Percentiles rank a stretch among this genome's conserved stretches.
phyloP scores from a whole-genome alignment of 169 alveolate species.

The Plasmodium ovale region DNA sequence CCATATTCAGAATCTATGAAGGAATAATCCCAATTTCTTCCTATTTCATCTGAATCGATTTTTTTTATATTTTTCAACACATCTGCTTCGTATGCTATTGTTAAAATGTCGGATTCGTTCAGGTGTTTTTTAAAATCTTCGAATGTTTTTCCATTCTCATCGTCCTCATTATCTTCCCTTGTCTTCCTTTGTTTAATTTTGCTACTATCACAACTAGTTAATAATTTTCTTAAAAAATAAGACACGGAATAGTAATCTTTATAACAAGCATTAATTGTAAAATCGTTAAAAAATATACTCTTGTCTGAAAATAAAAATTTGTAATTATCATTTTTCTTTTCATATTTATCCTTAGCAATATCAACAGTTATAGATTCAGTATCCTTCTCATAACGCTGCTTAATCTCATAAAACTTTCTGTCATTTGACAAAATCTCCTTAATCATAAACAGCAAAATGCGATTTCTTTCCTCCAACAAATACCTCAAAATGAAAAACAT shows the following conservation, averaged over 20 bases:
- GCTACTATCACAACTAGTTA: conserved; percentile 12
- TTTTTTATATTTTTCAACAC: conserved; percentile 67
- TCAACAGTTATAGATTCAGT: conserved; percentile 53
- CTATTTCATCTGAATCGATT: conserved; percentile 71
- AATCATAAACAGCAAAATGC: conserved; percentile 23
- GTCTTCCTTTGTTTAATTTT: conserved; percentile 10
- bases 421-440: conserved; percentile 36
- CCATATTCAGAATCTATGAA: conserved; percentile 74
- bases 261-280: conserved; percentile 63
- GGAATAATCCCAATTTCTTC: conserved; percentile 76
- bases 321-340: conserved; percentile 24
- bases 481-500: conserved; percentile 54
- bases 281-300: conserved; percentile 52
- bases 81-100: conserved; percentile 68
- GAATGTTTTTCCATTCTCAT: neutral
- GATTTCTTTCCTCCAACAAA: conserved; percentile 33
- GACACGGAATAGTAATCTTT: conserved; percentile 54
- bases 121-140: conserved; percentile 31
- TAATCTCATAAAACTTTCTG: neutral
- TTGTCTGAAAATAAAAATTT: conserved; percentile 62
- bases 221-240: conserved; percentile 57
- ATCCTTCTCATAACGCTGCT: conserved; percentile 1
- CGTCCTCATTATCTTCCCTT: conserved; percentile 2
- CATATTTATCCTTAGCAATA: conserved; percentile 27
- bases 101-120: conserved; percentile 61